Base-by-base conservation (phyloP, 2,329 filamentous ascomycete genomes). In the Venturia nashicola region DNA sequence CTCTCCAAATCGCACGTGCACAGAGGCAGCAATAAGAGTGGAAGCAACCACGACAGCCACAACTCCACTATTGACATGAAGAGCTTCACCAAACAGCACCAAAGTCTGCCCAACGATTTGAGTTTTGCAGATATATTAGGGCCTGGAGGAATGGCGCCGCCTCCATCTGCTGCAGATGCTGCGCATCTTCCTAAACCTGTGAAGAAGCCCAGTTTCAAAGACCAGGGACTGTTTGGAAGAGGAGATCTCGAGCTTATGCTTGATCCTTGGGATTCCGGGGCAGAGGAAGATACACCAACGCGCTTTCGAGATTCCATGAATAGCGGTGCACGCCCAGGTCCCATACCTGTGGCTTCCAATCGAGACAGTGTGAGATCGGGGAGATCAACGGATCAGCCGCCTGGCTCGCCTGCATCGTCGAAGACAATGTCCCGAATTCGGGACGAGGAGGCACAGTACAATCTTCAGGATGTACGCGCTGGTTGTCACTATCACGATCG, bases 401-500 rank as follows among this genome's bases (percentile, higher is more conserved):
- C 59, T 16, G 36, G n/a, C 2, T 44, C 39, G 32, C 51, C 51
- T 32, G 18, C 54, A 27, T 44, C 39, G 6, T 36, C 32, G 5
- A 48, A 39, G 39, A 42, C 32, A 32, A 27, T 59, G 34, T 32
- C 51, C 23, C 32, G 55, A 40, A 59, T 64, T 36, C 20, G 62
- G 32, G 62, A 64, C 34, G 62, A 64, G 59, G 62, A 64, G 57
- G 62, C 62, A 42, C 62, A 64, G 40, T 64, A 61, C 42, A 48
- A 46, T 39, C 20, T 64, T 12, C 62, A 64, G 40, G 55, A 61
- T 20, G 54, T 64, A 5, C 8, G 23, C 18, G 34, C 43, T 46
- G 23, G 40, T 20, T 63, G 43, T 51, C 61, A 63, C 14, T 63
- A 51, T 20, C 43, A 59, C 48, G 61, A 63, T 1, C 48, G 61